Evolutionary conservation across 495 filamentous ascomycete species (phyloP).

Genomic region (Lasiosphaeria miniovina): DNA sequence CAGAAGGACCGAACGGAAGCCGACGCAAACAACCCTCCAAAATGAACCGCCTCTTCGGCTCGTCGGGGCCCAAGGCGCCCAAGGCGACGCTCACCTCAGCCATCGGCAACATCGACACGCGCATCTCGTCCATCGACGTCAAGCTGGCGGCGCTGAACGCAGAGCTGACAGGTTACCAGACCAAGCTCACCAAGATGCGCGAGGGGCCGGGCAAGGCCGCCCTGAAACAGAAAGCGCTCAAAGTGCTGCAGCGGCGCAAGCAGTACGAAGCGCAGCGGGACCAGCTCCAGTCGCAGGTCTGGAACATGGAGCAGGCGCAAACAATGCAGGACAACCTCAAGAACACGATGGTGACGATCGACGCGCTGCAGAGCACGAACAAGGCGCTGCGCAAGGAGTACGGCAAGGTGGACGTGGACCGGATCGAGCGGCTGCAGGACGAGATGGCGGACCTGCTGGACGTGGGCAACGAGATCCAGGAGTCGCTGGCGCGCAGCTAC

Average conservation of each 20-base stretch:
- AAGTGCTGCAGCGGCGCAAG: conserved; percentile 92
- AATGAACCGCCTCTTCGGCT: conserved; percentile 97
- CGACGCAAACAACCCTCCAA: conserved; percentile 2
- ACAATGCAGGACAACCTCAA: conserved; percentile 99
- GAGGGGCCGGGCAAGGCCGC: conserved; percentile 93
- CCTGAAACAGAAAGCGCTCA: conserved; percentile 90
- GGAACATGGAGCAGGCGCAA: conserved; percentile 99
- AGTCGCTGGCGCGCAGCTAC: conserved; percentile 89
- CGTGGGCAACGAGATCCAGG: conserved; percentile 96
- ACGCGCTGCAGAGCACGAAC: conserved; percentile 94
- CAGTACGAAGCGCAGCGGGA: conserved; percentile 94
- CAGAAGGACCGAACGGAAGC: background rate
- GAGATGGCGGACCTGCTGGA: conserved; percentile 99
- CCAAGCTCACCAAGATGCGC: conserved; percentile 87
- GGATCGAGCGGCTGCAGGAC: conserved; percentile 97
- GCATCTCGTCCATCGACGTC: conserved; percentile 87
- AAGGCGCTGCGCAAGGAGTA: conserved; percentile 94
- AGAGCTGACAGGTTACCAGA: conserved; percentile 85
- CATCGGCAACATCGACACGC: conserved; percentile 84
- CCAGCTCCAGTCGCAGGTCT: conserved; percentile 89
- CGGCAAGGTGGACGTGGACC: conserved; percentile 93
- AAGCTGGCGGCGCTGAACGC: conserved; percentile 89
- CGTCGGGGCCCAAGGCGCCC: conserved; percentile 73
- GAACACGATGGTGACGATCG: conserved; percentile 97
- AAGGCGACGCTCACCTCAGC: conserved; percentile 87